Evolutionary conservation across 257 asterid genomes (phyloP), one percentile per base, ranked within the genome.

Genomic region (Paulownia fortunei): DNA sequence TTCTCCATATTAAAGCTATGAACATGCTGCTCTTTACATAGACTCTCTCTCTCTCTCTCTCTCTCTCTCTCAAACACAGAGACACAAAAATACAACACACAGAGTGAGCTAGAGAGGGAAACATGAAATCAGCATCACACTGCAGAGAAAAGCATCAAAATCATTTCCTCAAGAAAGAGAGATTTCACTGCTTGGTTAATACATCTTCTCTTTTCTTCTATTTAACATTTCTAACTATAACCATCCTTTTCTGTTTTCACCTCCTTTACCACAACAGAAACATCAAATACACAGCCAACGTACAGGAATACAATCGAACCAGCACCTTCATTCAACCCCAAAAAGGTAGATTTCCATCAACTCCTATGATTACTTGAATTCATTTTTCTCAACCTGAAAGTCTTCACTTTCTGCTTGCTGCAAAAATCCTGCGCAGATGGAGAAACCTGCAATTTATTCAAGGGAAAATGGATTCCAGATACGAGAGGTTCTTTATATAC

Each of bases 381-480:
- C 64, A 41, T 67, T 19, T 32, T 44, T 4, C 32, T 5, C 34
- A 65, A 5, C 13, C 9, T 37, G 36, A 30, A 30, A 30, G 2
- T 8, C 52, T n/a, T 66, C 56, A 13, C 6, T 36, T 63, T n/a
- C 10, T 30, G 36, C 4, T 2, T 30, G 36, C 36, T 39, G 52
- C 55, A 8, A 9, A 26, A 16, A 8, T 39, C 18, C 6, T 56
- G 15, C 62, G 63, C 77, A 71, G 88, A 23, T 54, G 23, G 32
- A 23, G 82, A n/a, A 71, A 46, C n/a, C n/a, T n/a, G n/a, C n/a
- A n/a, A 91, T 41, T 73, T 93, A 56, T 92, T 88, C 74, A 66
- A 83, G 64, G 98, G 98, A 41, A 62, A 36, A 37, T 92, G 97
- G 98, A 37, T 93, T 24, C 82, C 56, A 12, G 86, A 81, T 32